A percentile compares a stretch with the other conserved stretches of the same genome.
Conservation (phyloP, 345 rosid genomes). For the Camelina hispida region DNA sequence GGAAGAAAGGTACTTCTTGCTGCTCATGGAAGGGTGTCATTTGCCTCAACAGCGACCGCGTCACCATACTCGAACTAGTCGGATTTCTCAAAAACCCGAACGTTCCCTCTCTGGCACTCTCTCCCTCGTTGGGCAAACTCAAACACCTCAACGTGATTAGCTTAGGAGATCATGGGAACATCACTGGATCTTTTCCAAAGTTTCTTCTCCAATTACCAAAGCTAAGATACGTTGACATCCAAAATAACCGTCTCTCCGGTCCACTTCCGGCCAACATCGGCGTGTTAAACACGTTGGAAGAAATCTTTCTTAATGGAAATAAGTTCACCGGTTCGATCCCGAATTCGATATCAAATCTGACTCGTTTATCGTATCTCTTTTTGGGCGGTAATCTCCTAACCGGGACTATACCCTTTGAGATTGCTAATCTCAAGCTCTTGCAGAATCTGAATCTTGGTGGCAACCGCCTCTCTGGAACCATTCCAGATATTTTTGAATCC, state of each 20-base stretch:
- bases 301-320: constrained; percentile 55
- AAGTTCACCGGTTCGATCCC: constrained; percentile 66
- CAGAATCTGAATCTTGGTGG: constrained; percentile 36
- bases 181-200: constrained; percentile 67
- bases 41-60: constrained; percentile 55
- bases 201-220: constrained; percentile 54
- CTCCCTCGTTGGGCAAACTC: constrained; percentile 57
- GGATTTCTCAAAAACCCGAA: constrained; percentile 30
- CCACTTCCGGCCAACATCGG: constrained; percentile 54
- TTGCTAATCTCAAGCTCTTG: constrained; percentile 52
- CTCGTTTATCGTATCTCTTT: constrained; percentile 53
- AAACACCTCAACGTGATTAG: constrained; percentile 42
- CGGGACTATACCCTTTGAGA: constrained; percentile 54
- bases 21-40: constrained; percentile 59
- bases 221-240: constrained; percentile 56
- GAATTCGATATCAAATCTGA: constrained; percentile 52
- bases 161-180: constrained; percentile 30
- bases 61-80: constrained; percentile 47
- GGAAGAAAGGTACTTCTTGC: constrained; percentile 68
- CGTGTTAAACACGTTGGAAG: constrained; percentile 47
- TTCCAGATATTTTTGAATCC: constrained; percentile 62
- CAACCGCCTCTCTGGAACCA: constrained; percentile 60
- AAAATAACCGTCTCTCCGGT: constrained; percentile 69
- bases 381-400: constrained; percentile 57
- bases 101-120: constrained; percentile 62